These are phyloP conservation scores for Eragrostis nindensis DNA, from an alignment of 176 grass and related monocot species.

Conservation along the genomic window DNA sequence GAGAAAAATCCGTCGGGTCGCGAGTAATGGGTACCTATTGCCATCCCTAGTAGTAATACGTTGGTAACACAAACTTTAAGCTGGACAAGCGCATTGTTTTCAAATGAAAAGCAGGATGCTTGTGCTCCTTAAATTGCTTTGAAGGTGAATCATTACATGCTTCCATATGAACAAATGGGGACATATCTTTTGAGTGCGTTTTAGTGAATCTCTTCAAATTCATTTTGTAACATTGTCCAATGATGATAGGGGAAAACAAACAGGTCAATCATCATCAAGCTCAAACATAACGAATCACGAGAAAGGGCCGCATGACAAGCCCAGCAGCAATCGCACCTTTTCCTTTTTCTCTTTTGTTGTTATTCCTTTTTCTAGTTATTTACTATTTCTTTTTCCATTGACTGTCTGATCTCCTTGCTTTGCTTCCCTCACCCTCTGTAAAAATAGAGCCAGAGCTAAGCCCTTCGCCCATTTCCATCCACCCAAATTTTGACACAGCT, in stretches of 20 bases:
- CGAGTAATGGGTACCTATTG: too few species aligned
- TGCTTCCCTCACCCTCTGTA: not conserved
- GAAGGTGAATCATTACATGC: too few species aligned
- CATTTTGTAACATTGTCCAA: constrained; percentile 13
- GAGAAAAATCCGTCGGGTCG: too few species aligned
- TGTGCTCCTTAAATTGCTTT: not conserved
- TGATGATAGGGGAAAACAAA: not conserved
- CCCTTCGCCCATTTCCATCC: constrained; percentile 30
- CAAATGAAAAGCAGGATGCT: not conserved
- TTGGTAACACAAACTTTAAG: not conserved
- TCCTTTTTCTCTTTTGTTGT: constrained; percentile 46
- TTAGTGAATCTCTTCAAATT: not conserved
- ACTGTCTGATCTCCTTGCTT: constrained; percentile 23
- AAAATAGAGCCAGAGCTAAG: not conserved
- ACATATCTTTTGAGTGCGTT: not conserved
- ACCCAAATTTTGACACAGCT: constrained; percentile 41
- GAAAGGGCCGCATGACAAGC: constrained; percentile 36
- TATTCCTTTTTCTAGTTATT: not conserved
- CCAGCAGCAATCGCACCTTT: constrained; percentile 40
- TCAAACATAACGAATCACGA: constrained; percentile 69
- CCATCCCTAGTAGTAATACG: too few species aligned
- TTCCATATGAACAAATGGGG: too few species aligned
- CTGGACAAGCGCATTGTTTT: not conserved
- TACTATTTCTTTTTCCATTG: constrained; percentile 54
- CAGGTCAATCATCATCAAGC: constrained; percentile 5